These are phyloP conservation scores for Botrytis aclada DNA, from an alignment of 2,329 filamentous ascomycete genomes.

Conservation along the genomic window DNA sequence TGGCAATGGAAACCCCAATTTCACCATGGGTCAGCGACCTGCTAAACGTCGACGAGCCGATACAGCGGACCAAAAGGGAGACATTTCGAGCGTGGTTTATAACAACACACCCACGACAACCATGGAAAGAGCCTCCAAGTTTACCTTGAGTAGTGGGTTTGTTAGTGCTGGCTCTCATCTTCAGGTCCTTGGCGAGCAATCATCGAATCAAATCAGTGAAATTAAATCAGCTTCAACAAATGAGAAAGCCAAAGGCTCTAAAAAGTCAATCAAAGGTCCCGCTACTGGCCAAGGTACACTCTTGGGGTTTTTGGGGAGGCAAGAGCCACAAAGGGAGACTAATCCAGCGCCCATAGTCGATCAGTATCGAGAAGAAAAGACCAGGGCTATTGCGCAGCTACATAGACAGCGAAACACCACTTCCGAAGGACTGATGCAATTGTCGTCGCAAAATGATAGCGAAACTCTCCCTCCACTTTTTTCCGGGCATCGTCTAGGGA, in stretches of 20 bases:
- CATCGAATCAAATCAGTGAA: slow-evolving; percentile 30
- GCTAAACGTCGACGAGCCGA: slow-evolving; percentile 35
- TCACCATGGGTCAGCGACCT: slow-evolving; percentile 28
- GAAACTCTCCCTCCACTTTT: slow-evolving; percentile 14
- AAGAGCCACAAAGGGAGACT: not conserved
- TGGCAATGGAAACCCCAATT: slow-evolving; percentile 29
- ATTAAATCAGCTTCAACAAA: slow-evolving; percentile 14
- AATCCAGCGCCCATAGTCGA: not conserved
- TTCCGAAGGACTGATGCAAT: not conserved
- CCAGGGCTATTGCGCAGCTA: not conserved
- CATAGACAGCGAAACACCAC: slow-evolving; percentile 9
- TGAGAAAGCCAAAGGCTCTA: slow-evolving; percentile 15
- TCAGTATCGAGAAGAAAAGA: not conserved
- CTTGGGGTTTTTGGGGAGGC: slow-evolving; percentile 32
- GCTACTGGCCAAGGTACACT: slow-evolving; percentile 31
- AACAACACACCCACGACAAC: slow-evolving; percentile 52
- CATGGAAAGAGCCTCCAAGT: slow-evolving; percentile 59
- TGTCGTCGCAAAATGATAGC: not conserved
- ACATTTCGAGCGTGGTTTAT: slow-evolving; percentile 29
- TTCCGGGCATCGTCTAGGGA: slow-evolving; percentile 28
- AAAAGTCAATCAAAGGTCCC: slow-evolving; percentile 20
- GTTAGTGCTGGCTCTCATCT: slow-evolving; percentile 36
- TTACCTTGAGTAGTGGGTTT: slow-evolving; percentile 52
- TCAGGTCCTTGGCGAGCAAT: slow-evolving; percentile 34
- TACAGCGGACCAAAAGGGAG: slow-evolving; percentile 19